phyloP scores from a whole-genome alignment of 164 flowering plant genomes.

The Sedum album region DNA sequence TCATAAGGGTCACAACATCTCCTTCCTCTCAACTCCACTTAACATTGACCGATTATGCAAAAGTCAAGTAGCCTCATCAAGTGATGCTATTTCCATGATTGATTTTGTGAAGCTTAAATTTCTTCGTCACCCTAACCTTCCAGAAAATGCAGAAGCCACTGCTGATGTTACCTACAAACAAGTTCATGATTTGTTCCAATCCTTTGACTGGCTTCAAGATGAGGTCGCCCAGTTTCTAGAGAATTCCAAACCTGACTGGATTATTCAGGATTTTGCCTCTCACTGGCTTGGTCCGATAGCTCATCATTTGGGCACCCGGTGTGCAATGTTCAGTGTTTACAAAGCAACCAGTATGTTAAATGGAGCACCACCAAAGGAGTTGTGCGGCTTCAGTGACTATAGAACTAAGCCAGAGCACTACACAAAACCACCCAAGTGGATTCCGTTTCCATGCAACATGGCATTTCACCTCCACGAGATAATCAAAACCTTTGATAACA shows the following conservation, averaged over 20 bases:
- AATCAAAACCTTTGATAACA: background rate
- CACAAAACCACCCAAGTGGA: constrained; percentile 29
- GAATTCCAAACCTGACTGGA: constrained; percentile 28
- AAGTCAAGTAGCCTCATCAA: constrained; percentile 5
- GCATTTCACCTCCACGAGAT: constrained; percentile 14
- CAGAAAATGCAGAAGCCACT: constrained; percentile 37
- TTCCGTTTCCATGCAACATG: constrained; percentile 19
- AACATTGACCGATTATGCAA: constrained; percentile 21
- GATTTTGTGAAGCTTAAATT: constrained; percentile 24
- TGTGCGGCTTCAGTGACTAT: background rate
- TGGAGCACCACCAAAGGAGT: constrained; percentile 4
- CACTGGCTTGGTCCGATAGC: constrained; percentile 29
- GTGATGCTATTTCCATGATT: constrained; percentile 13
- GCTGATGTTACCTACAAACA: constrained; percentile 23
- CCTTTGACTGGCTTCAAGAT: constrained; percentile 21
- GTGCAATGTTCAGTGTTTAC: constrained; percentile 17
- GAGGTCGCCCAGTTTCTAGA: constrained; percentile 12
- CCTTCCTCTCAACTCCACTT: constrained; percentile 28
- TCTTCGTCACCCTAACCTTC: constrained; percentile 22
- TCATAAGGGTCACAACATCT: constrained; percentile 24
- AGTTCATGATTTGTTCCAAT: constrained; percentile 22
- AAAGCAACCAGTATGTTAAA: background rate
- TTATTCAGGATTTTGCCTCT: constrained; percentile 28
- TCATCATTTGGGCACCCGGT: constrained; percentile 8
- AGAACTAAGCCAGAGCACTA: constrained; percentile 16